Base-by-base conservation (phyloP, 1,284 basidiomycete species). In the Sporisorium reilianum region DNA sequence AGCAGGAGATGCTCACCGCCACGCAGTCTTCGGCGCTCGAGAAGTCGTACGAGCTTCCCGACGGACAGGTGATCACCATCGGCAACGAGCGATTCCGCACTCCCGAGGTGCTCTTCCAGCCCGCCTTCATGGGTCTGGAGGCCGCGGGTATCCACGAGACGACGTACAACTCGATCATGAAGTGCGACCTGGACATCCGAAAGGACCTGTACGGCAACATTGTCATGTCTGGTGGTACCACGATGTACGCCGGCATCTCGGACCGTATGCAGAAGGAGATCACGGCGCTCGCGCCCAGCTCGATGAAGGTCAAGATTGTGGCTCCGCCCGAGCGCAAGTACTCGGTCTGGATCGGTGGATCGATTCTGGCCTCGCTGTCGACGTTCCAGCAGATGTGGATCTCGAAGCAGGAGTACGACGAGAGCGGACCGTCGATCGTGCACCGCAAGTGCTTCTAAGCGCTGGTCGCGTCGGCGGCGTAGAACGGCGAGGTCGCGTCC, bases 201-300 rank as follows among this genome's bases (percentile, higher is more conserved):
- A 92, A 93, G 84, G 93, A 95, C 82, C 89, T 97, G 60, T 96
- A 95, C 87, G 92, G 92, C 72, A 95, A 95, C 87, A 91, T 97
- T 76, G 94, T 96, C 84, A 90, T 97, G 82, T 96, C 94, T 58
- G 95, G 95, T 85, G 94, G 95, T 87, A 95, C 93, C 73, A 97
- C 94, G 83, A 96, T 97, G 94, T 96, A 94, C 91, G 92, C 94
- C 75, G 95, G 95, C 88, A 95, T 97, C 82, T 85, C 94, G 81
- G 95, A 97, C 88, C 92, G 95, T 85, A 96, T 97, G 94, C 94
- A 95, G 89, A 96, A 95, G 89, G 95, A 97, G 88, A 90, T 98
- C 85, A 93, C 93, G 50, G 88, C 92, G 30, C 89, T 97, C 68
- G 89, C 93, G 60, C 95, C 95, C 30, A 85, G 85, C 69, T 88